phyloP scores from a whole-genome alignment of 139 green algal species.

The Chlamydomonas incerta region DNA sequence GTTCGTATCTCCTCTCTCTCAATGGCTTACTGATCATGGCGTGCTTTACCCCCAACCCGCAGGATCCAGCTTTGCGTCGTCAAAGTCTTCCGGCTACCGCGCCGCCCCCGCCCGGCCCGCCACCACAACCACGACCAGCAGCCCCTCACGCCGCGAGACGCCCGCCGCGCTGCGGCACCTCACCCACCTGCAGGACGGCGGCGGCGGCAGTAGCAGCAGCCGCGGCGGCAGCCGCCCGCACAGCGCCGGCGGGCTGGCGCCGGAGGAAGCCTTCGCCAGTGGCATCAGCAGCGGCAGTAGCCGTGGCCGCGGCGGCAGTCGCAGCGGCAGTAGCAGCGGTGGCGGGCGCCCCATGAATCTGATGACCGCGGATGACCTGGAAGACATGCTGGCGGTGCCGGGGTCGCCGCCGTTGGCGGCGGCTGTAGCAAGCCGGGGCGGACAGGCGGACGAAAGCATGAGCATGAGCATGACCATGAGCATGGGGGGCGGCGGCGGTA shows the following conservation, averaged over 20 bases:
- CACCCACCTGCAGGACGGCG: neutral
- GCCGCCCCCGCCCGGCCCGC: too few species aligned
- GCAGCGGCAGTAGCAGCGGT: neutral
- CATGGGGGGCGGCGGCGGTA: too few species aligned
- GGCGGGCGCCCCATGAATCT: neutral
- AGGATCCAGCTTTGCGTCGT: neutral
- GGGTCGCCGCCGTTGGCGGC: too few species aligned
- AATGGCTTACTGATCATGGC: too few species aligned
- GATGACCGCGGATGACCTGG: neutral
- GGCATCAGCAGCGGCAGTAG: constrained; percentile 1
- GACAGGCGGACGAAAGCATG: neutral
- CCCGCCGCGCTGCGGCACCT: neutral
- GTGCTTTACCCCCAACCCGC: neutral
- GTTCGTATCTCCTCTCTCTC: neutral
- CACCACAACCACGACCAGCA: neutral
- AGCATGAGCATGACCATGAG: neutral
- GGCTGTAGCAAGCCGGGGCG: too few species aligned
- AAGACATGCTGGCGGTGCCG: neutral
- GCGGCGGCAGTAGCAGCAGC: neutral
- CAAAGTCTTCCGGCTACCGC: neutral
- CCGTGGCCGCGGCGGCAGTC: neutral
- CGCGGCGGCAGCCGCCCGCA: neutral
- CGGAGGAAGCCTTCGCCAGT: constrained; percentile 7
- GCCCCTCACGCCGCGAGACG: neutral
- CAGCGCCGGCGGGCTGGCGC: neutral